Evolutionary conservation across 2,329 filamentous ascomycete species (phyloP).

Genomic region (Talaromyces piceae): DNA sequence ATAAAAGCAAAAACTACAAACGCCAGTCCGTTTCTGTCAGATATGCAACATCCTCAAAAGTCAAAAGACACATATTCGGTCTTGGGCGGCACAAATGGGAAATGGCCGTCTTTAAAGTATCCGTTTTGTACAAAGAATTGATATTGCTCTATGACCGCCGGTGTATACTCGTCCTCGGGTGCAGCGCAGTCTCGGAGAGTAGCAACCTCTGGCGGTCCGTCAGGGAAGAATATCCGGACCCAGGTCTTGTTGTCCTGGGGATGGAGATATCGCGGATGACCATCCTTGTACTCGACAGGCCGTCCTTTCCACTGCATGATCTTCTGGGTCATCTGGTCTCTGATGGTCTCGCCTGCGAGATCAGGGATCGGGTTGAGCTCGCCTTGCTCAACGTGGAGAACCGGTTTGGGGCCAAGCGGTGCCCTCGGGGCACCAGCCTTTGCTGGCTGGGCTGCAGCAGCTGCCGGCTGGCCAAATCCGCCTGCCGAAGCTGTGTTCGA

Average conservation of each 20-base stretch:
- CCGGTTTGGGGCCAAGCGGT: constrained; percentile 21
- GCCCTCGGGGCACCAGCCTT: constrained; percentile 9
- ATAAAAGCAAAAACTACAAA: neutral
- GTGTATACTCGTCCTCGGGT: constrained; percentile 44
- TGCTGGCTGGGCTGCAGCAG: constrained; percentile 16
- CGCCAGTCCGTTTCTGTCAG: neutral
- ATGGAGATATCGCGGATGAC: constrained; percentile 45
- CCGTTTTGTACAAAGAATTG: constrained; percentile 57
- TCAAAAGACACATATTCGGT: constrained; percentile 69
- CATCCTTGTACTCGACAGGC: constrained; percentile 51
- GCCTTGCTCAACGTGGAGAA: constrained; percentile 20
- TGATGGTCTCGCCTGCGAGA: constrained; percentile 30
- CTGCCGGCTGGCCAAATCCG: constrained; percentile 29
- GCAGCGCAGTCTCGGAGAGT: constrained; percentile 45
- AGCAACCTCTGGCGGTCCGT: constrained; percentile 53
- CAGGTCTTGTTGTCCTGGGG: constrained; percentile 48
- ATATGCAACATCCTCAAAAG: constrained; percentile 43
- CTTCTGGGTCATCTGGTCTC: constrained; percentile 27
- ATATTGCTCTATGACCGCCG: constrained; percentile 54
- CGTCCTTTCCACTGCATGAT: constrained; percentile 58
- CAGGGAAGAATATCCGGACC: constrained; percentile 65
- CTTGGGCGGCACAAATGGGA: constrained; percentile 72
- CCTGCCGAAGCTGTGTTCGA: constrained; percentile 14
- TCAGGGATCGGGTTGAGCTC: constrained; percentile 30
- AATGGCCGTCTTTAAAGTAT: constrained; percentile 59